These are phyloP conservation scores for Vaccinium darrowii DNA, from an alignment of 148 eudicot species.

Conservation along the genomic window DNA sequence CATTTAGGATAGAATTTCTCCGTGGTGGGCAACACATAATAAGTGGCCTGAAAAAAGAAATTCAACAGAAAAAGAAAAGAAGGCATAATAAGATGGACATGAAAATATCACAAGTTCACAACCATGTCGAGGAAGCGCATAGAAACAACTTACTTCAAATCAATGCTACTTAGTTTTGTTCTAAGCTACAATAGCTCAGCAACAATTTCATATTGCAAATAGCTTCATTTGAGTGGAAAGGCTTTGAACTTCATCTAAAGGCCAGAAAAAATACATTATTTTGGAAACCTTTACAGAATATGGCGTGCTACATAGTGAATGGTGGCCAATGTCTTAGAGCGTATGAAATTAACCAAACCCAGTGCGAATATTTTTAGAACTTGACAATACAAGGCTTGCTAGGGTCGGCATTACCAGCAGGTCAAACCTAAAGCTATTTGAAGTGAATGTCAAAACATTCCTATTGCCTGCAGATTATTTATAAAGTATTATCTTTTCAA, in stretches of 20 bases:
- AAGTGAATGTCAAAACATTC: neutral
- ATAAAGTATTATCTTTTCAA: neutral
- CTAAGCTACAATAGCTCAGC: neutral
- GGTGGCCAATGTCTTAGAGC: neutral
- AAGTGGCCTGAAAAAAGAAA: slow-evolving; percentile 44
- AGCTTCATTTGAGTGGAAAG: neutral
- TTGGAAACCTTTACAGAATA: neutral
- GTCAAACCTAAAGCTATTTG: neutral
- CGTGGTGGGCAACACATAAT: slow-evolving; percentile 33
- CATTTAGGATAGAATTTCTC: slow-evolving; percentile 27
- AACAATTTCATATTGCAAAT: neutral
- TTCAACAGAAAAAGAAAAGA: neutral
- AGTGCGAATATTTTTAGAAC: neutral
- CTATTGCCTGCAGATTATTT: neutral
- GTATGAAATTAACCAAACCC: neutral
- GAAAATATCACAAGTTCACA: neutral
- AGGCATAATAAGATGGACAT: slow-evolving; percentile 2
- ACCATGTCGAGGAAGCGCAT: neutral
- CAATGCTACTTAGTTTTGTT: neutral
- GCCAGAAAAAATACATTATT: neutral
- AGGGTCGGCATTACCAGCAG: neutral
- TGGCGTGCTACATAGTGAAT: neutral
- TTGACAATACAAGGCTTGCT: neutral
- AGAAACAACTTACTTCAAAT: neutral
- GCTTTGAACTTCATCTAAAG: neutral